These are phyloP conservation scores for Linnemannia elongata DNA, from an alignment of 192 early-diverging fungal genomes.

Conservation along the genomic window DNA sequence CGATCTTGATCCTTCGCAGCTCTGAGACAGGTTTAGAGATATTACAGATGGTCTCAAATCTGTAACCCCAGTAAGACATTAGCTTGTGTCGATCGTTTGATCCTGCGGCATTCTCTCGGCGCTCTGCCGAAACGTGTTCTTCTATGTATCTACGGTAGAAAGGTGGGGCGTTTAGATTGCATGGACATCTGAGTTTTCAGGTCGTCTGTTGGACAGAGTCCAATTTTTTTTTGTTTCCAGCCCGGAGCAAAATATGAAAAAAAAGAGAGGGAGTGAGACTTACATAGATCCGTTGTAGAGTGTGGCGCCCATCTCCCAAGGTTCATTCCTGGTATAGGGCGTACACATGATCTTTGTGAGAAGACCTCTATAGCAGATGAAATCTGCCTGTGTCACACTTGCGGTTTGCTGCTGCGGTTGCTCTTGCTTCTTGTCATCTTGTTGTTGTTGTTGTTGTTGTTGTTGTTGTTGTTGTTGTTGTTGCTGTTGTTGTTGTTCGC, in stretches of 20 bases:
- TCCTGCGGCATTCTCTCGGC: slow-evolving; percentile 52
- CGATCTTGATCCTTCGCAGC: slow-evolving; percentile 27
- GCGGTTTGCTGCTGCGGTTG: neutral
- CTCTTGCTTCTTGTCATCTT: slow-evolving; percentile 6
- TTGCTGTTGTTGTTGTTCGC: slow-evolving; percentile 18
- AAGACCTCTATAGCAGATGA: slow-evolving; percentile 88
- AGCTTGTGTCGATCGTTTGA: slow-evolving; percentile 68
- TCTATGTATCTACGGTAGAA: slow-evolving; percentile 78
- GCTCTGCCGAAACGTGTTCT: slow-evolving; percentile 70
- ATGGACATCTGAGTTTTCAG: neutral
- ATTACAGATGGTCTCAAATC: slow-evolving; percentile 86
- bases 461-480: slow-evolving; percentile 8
- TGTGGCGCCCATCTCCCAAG: slow-evolving; percentile 88
- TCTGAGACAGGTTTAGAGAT: slow-evolving; percentile 67
- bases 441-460: slow-evolving; percentile 6
- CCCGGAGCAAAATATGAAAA: slow-evolving; percentile 10
- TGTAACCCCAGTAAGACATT: slow-evolving; percentile 92
- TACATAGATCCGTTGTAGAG: slow-evolving; percentile 68
- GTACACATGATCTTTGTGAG: slow-evolving; percentile 89
- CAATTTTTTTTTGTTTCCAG: neutral
- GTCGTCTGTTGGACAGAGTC: slow-evolving; percentile 7
- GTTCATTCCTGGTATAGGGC: slow-evolving; percentile 81
- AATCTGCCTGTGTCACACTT: slow-evolving; percentile 30
- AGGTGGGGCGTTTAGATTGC: neutral
- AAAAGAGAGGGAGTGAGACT: slow-evolving; percentile 4